Conservation (phyloP, 1,284 basidiomycete species). For the Neolentinus lepideus region DNA sequence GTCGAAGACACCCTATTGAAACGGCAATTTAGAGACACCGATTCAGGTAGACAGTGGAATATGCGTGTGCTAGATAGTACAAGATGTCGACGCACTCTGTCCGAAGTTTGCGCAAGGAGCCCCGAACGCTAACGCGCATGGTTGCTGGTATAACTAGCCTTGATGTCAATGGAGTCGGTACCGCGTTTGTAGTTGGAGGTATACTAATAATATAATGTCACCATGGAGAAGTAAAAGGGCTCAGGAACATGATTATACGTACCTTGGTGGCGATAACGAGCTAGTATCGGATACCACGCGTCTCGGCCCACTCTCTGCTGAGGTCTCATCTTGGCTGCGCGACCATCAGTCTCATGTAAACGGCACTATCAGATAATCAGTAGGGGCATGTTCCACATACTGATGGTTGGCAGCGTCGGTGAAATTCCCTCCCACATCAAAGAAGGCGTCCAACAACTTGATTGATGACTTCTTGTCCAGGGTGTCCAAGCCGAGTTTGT, state of each 20-base stretch:
- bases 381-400: slow-evolving; percentile 6
- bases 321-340: slow-evolving; percentile 38
- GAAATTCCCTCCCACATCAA: slow-evolving; percentile 24
- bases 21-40: neutral
- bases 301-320: slow-evolving; percentile 53
- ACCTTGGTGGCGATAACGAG: slow-evolving; percentile 47
- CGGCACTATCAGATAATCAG: neutral
- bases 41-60: neutral
- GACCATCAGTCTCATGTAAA: neutral
- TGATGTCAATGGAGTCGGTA: slow-evolving; percentile 15
- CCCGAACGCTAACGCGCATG: slow-evolving; percentile 26
- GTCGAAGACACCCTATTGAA: slow-evolving; percentile 19
- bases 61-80: slow-evolving; percentile 31
- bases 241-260: neutral
- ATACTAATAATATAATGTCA: slow-evolving; percentile 11
- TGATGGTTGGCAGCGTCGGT: slow-evolving; percentile 25
- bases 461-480: too few species aligned
- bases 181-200: slow-evolving; percentile 16
- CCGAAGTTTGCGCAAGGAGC: slow-evolving; percentile 34
- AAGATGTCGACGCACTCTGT: slow-evolving; percentile 36
- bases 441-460: slow-evolving; percentile 25
- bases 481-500: too few species aligned
- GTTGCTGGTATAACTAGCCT: slow-evolving; percentile 29
- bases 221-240: neutral
- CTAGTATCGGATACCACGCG: slow-evolving; percentile 43